These are phyloP conservation scores for Immersiella caudata DNA, from an alignment of 495 filamentous ascomycete genomes.

Conservation along the genomic window DNA sequence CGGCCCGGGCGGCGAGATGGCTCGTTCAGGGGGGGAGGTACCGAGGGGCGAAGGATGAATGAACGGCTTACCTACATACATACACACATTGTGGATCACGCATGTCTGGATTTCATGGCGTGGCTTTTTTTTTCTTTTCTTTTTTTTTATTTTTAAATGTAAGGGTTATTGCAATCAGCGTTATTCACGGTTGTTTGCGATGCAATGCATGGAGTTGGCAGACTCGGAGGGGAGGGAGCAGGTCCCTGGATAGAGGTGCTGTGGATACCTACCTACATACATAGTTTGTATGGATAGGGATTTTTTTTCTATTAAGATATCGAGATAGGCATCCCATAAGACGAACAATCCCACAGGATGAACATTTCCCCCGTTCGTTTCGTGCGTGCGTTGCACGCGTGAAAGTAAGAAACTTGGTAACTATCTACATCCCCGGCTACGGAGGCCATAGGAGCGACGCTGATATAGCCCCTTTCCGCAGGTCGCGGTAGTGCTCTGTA, in stretches of 20 bases:
- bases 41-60: background rate
- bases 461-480: slow-evolving; percentile 14
- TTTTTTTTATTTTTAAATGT: too few species aligned
- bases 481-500: background rate
- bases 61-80: background rate
- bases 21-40: background rate
- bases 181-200: slow-evolving; percentile 11
- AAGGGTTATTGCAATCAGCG: background rate
- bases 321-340: background rate
- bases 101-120: background rate
- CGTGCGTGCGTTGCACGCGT: too few species aligned
- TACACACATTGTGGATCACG: background rate
- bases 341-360: background rate
- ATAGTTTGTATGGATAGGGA: too few species aligned
- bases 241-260: too few species aligned
- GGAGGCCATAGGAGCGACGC: slow-evolving; percentile 19
- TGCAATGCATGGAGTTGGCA: slow-evolving; percentile 23
- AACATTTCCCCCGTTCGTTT: too few species aligned
- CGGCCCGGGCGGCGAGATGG: background rate
- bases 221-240: slow-evolving; percentile 8
- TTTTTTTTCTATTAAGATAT: background rate
- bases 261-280: too few species aligned
- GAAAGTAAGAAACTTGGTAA: too few species aligned
- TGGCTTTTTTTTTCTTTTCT: too few species aligned
- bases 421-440: background rate